Evolutionary conservation across 495 filamentous ascomycete genomes (phyloP).

Genomic region (Xylaria palmicola): DNA sequence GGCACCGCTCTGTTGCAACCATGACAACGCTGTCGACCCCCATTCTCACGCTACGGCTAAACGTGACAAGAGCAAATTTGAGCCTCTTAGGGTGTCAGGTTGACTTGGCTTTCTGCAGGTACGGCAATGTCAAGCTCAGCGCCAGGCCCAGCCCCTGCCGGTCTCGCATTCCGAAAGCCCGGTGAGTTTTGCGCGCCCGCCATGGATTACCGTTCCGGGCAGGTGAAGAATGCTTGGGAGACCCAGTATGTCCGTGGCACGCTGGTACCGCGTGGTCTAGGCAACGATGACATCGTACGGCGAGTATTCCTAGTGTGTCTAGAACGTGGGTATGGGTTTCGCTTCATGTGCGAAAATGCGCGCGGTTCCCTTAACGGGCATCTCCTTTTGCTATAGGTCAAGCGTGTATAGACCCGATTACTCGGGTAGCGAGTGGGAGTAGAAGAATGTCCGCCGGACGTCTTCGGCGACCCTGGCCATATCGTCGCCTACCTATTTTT

Average conservation of each 20-base stretch:
- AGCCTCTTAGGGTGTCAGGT: conserved; percentile 22
- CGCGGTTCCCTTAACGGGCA: conserved; percentile 53
- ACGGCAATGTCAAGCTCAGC: conserved; percentile 44
- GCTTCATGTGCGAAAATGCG: conserved; percentile 43
- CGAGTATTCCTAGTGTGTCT: conserved; percentile 43
- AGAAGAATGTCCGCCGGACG: background rate
- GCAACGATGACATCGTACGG: conserved; percentile 56
- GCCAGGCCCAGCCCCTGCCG: conserved; percentile 25
- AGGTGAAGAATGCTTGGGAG: conserved; percentile 45
- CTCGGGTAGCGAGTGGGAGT: conserved; percentile 56
- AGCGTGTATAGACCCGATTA: conserved; percentile 62
- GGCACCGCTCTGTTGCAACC: conserved; percentile 68
- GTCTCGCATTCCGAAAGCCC: conserved; percentile 52
- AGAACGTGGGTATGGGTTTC: conserved; percentile 39
- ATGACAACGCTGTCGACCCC: no score
- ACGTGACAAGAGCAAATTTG: conserved; percentile 63
- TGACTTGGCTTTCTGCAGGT: conserved; percentile 45
- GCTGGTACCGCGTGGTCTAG: conserved; percentile 46
- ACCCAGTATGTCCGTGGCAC: conserved; percentile 54
- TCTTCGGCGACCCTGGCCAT: background rate
- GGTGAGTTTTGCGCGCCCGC: conserved; percentile 54
- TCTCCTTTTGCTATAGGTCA: conserved; percentile 65
- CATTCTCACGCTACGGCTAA: conserved; percentile 74
- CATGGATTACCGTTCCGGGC: conserved; percentile 46
- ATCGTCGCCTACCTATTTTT: background rate